Percentiles rank a stretch among this genome's conserved stretches.
These are phyloP conservation scores for Brassica napus DNA, from an alignment of 345 rosid species.

Conservation along the genomic window DNA sequence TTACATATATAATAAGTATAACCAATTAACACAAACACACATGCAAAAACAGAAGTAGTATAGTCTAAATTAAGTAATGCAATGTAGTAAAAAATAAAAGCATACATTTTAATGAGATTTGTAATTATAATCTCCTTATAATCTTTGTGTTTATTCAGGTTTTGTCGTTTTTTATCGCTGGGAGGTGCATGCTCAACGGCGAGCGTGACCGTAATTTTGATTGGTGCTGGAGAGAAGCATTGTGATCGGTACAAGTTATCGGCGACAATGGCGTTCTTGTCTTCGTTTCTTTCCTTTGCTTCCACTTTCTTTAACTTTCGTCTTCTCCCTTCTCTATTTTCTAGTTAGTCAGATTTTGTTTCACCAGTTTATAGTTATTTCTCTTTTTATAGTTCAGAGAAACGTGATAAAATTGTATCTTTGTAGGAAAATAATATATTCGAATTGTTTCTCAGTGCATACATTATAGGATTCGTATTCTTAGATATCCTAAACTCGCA, in stretches of 20 bases:
- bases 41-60: background rate
- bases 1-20: background rate
- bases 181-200: slow-evolving; percentile 65
- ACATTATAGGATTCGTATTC: background rate
- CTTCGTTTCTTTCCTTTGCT: slow-evolving; percentile 57
- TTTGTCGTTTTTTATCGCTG: slow-evolving; percentile 53
- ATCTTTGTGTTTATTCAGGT: slow-evolving; percentile 39
- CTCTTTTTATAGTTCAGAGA: background rate
- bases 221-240: slow-evolving; percentile 34
- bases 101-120: background rate
- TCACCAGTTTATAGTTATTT: background rate
- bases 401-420: background rate
- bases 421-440: background rate
- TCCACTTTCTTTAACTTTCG: slow-evolving; percentile 64
- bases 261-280: slow-evolving; percentile 67
- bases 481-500: background rate
- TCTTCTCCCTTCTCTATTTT: slow-evolving; percentile 51
- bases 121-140: background rate
- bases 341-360: slow-evolving; percentile 1
- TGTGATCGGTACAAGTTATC: slow-evolving; percentile 60
- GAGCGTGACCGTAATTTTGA: slow-evolving; percentile 49
- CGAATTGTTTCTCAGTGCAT: background rate
- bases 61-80: background rate
- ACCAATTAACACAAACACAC: background rate
- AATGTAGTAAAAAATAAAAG: too few species aligned